Conservation (phyloP, 163 green algal genomes). For the Coccomyxa subellipsoidea region DNA sequence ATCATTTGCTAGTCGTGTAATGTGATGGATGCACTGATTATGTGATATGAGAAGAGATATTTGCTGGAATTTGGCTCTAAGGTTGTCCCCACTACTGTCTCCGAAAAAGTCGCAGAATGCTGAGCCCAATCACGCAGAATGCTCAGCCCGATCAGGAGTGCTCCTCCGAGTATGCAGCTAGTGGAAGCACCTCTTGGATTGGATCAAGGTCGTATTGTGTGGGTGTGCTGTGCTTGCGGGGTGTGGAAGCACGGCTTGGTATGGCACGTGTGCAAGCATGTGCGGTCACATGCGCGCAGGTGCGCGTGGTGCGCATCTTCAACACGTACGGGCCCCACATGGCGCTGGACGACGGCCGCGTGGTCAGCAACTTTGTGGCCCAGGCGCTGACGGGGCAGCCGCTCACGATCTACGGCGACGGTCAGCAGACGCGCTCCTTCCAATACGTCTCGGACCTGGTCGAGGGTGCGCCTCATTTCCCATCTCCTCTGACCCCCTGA, state of each 20-base stretch:
- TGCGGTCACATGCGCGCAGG: constrained; percentile 50
- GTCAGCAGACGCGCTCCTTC: constrained; percentile 97
- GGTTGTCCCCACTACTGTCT: no score
- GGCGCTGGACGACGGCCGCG: constrained; percentile 96
- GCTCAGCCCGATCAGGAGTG: no score
- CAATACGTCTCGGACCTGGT: constrained; percentile 91
- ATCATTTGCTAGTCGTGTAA: background rate
- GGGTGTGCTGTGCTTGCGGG: no score
- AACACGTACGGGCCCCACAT: constrained; percentile 99
- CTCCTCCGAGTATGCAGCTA: no score
- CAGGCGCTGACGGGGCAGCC: constrained; percentile 84
- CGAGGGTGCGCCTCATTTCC: constrained; percentile 11
- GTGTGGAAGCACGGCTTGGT: no score
- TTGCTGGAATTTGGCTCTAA: no score
- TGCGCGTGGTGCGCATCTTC: constrained; percentile 99
- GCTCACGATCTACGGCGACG: constrained; percentile 98
- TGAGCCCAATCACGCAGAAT: no score
- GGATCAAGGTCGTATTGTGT: no score
- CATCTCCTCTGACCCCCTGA: background rate
- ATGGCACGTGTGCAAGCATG: no score
- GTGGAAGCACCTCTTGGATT: no score
- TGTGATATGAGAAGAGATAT: background rate
- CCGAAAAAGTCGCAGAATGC: no score
- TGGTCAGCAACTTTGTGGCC: constrained; percentile 98
- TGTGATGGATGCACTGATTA: background rate